Conservation (phyloP, 169 alveolate species). For the Plasmodium vivax region DNA sequence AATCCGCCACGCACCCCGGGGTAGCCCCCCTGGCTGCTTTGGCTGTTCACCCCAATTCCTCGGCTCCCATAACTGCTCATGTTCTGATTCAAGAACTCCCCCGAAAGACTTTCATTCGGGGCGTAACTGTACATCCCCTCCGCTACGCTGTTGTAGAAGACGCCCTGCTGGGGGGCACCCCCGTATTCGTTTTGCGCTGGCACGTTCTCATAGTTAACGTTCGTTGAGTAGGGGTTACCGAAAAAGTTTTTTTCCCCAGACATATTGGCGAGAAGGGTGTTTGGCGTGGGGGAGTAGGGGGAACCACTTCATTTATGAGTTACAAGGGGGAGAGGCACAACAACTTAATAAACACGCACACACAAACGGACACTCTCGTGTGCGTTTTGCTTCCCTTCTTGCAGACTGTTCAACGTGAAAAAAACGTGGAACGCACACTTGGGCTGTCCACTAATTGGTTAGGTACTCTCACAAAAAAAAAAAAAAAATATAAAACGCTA, state of each 20-base stretch:
- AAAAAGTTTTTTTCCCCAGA: constrained; percentile 29
- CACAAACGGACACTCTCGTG: neutral
- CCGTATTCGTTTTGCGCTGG: neutral
- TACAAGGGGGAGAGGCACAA: neutral
- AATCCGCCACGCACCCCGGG: neutral
- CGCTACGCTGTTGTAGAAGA: neutral
- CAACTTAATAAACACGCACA: neutral
- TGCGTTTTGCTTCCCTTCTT: neutral
- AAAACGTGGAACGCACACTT: neutral
- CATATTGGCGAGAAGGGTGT: neutral
- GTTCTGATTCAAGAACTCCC: neutral
- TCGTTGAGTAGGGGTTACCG: constrained; percentile 8
- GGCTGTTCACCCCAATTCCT: neutral
- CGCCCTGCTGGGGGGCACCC: neutral
- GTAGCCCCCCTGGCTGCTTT: neutral
- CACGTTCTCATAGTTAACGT: constrained; percentile 8
- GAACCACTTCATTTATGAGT: neutral
- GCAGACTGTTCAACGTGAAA: neutral
- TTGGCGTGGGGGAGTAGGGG: neutral
- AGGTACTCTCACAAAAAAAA: neutral
- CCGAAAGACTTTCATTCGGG: neutral
- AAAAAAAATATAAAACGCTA: neutral
- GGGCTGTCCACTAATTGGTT: neutral
- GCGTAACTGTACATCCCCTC: neutral
- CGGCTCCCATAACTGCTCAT: neutral